These are phyloP conservation scores for Kitagawia praeruptora DNA, from an alignment of 129 eudicot genomes.

Conservation along the genomic window DNA sequence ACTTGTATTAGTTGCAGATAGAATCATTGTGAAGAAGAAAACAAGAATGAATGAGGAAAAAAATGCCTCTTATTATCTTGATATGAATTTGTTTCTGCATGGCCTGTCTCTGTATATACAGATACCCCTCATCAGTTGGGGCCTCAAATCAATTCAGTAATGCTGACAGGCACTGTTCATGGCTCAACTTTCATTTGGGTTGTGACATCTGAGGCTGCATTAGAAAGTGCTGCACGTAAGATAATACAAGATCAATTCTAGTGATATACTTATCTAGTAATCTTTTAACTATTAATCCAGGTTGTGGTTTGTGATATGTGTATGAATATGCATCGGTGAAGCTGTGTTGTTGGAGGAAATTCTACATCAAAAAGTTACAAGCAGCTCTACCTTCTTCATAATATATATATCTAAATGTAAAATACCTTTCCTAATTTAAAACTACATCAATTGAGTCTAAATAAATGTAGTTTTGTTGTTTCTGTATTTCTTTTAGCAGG, in stretches of 20 bases:
- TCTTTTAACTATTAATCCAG: neutral
- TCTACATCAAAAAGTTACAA: neutral
- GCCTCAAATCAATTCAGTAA: conserved; percentile 36
- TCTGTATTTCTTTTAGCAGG: neutral
- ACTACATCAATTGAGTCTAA: neutral
- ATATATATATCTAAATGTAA: neutral
- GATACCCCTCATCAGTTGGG: conserved; percentile 42
- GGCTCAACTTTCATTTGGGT: conserved; percentile 71
- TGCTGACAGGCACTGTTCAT: conserved; percentile 32
- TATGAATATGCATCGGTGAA: neutral
- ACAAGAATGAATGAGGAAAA: conserved; percentile 18
- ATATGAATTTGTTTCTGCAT: conserved; percentile 2
- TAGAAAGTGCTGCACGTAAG: conserved; percentile 3
- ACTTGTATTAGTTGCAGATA: conserved; percentile 18
- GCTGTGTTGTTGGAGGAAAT: neutral
- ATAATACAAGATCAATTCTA: conserved; percentile 6
- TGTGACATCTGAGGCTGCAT: conserved; percentile 43
- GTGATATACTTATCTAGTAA: neutral
- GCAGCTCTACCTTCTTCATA: neutral
- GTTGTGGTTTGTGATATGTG: neutral
- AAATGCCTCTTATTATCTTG: conserved; percentile 10
- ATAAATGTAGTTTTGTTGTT: neutral
- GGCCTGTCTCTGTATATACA: conserved; percentile 53
- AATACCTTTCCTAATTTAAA: neutral
- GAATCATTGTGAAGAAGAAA: conserved; percentile 11